Conservation (phyloP, 2,329 filamentous ascomycete species). For the Hansfordia pulvinata region DNA sequence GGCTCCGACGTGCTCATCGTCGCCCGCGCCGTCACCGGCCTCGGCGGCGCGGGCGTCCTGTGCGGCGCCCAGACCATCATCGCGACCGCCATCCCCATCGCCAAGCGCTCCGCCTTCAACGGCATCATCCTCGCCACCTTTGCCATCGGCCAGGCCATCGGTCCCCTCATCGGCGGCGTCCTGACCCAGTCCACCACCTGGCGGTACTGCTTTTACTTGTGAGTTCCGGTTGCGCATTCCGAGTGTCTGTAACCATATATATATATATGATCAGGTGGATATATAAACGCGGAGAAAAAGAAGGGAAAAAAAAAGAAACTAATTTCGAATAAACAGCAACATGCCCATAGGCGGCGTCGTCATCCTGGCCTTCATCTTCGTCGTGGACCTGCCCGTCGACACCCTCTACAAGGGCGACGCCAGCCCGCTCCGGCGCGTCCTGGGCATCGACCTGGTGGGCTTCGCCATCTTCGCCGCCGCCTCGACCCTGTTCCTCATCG, state of each 20-base stretch:
- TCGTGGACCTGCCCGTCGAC: conserved; percentile 2
- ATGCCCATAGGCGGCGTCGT: conserved; percentile 8
- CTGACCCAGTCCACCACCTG: conserved; percentile 5
- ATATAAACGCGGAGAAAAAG: no score
- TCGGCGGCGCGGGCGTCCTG: conserved; percentile 14
- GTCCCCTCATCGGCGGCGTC: conserved; percentile 8
- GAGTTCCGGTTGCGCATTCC: no score
- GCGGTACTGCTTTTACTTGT: conserved; percentile 3
- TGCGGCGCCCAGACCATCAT: conserved; percentile 8
- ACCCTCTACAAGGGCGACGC: conserved; percentile 2
- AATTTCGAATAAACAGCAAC: no score
- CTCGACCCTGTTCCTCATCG: conserved; percentile 25
- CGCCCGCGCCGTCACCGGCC: conserved; percentile 21
- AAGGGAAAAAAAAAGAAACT: no score
- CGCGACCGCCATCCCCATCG: conserved; percentile 6
- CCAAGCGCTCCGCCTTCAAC: conserved; percentile 5
- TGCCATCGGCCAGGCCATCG: conserved; percentile 7
- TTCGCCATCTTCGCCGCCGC: conserved; percentile 5
- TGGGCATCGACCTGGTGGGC: conserved; percentile 6
- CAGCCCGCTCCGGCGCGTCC: conserved; percentile 1
- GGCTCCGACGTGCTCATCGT: conserved; percentile 20
- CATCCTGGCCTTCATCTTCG: conserved; percentile 6
- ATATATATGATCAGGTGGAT: no score
- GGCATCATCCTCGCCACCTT: conserved; percentile 8
- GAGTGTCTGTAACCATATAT: no score